Evolutionary conservation across 805 yeast genomes (phyloP).

Genomic region (Metschnikowia picachoensis): DNA sequence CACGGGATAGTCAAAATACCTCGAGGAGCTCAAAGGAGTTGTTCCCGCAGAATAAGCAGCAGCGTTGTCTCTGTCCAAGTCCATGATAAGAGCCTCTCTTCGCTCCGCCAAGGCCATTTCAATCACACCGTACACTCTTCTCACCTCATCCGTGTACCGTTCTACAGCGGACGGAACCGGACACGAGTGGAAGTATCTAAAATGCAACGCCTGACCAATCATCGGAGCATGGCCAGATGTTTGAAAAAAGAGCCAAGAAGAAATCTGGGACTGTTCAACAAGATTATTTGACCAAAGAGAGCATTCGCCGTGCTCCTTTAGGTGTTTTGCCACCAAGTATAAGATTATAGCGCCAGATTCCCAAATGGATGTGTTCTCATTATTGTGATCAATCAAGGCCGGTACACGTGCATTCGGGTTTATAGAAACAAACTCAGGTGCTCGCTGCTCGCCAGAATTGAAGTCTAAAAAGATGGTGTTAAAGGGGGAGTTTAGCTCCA

Average conservation of each 20-base stretch:
- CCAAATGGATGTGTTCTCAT: slow-evolving; percentile 82
- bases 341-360: slow-evolving; percentile 90
- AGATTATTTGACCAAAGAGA: slow-evolving; percentile 76
- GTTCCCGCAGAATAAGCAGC: slow-evolving; percentile 86
- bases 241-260: slow-evolving; percentile 90
- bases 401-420: slow-evolving; percentile 97
- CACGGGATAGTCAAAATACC: slow-evolving; percentile 88
- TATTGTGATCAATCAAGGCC: slow-evolving; percentile 83
- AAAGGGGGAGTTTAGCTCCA: slow-evolving; percentile 77
- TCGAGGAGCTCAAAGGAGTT: slow-evolving; percentile 77
- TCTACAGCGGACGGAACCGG: slow-evolving; percentile 87
- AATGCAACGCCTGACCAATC: slow-evolving; percentile 96
- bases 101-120: slow-evolving; percentile 94
- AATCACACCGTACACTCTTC: slow-evolving; percentile 88
- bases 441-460: slow-evolving; percentile 83
- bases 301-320: slow-evolving; percentile 62
- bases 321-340: slow-evolving; percentile 68
- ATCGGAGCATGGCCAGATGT: slow-evolving; percentile 98
- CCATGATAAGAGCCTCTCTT: slow-evolving; percentile 86
- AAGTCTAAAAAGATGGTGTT: slow-evolving; percentile 83
- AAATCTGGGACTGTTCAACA: slow-evolving; percentile 77
- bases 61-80: slow-evolving; percentile 80
- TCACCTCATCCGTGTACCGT: slow-evolving; percentile 85
- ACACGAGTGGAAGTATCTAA: slow-evolving; percentile 83
- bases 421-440: slow-evolving; percentile 89